These are phyloP conservation scores for Fusarium tanahbumbuense DNA, from an alignment of 2,329 filamentous ascomycete species.

Conservation along the genomic window DNA sequence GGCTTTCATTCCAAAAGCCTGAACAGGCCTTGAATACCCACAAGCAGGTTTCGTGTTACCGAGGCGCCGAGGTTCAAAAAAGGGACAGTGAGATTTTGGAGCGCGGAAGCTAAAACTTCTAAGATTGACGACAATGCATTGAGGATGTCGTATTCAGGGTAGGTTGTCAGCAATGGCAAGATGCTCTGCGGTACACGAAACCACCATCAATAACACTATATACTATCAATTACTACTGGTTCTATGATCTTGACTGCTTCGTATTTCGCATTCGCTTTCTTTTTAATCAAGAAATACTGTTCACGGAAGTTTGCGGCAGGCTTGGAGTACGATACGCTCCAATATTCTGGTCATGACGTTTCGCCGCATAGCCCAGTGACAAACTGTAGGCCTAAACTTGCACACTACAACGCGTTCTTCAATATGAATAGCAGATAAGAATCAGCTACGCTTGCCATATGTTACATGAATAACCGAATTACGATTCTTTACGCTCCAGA, in stretches of 20 bases:
- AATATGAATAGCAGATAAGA: neutral
- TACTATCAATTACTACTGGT: neutral
- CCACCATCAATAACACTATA: neutral
- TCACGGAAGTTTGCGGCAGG: neutral
- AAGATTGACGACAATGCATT: neutral
- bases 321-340: neutral
- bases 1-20: slow-evolving; percentile 3
- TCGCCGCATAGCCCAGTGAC: too few relatives aligned
- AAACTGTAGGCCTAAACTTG: too few relatives aligned
- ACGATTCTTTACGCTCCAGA: neutral
- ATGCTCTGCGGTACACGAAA: neutral
- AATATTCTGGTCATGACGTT: neutral
- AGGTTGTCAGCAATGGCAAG: neutral
- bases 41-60: neutral
- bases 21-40: slow-evolving; percentile 16
- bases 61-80: slow-evolving; percentile 13
- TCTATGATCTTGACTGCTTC: neutral
- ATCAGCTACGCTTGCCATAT: neutral
- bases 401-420: neutral
- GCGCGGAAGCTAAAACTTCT: neutral
- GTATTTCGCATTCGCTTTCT: neutral
- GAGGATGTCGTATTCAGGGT: slow-evolving; percentile 1
- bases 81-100: neutral
- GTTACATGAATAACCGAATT: neutral
- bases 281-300: neutral